Evolutionary conservation across 352 stramenopile species (phyloP).

Genomic region (Phytophthora citricola): DNA sequence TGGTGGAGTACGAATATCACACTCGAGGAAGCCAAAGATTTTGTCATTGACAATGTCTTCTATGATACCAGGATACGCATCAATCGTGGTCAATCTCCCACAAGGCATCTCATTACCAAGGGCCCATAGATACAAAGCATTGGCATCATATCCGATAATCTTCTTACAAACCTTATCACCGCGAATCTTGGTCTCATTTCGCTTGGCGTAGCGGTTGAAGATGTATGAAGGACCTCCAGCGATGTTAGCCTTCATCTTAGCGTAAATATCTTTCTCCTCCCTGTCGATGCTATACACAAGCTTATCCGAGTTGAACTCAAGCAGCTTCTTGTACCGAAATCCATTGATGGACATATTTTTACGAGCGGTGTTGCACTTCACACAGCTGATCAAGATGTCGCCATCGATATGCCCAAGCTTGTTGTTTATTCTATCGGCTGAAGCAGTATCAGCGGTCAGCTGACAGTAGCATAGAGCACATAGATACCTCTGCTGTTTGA

Average conservation of each 20-base stretch:
- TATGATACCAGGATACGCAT: no score
- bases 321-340: conserved; percentile 9
- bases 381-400: conserved; percentile 6
- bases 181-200: conserved; percentile 5
- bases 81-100: no score
- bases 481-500: no score
- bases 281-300: conserved; percentile 1
- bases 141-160: no score
- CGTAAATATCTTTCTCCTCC: conserved; percentile 11
- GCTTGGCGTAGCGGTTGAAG: conserved; percentile 3
- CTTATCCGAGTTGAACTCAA: conserved; percentile 14
- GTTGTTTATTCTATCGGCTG: neutral
- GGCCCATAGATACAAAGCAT: no score
- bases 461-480: no score
- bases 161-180: conserved; percentile 5
- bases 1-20: no score
- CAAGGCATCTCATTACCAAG: no score
- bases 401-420: conserved; percentile 1
- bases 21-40: no score
- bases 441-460: neutral
- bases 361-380: conserved; percentile 7
- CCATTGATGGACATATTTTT: conserved; percentile 1
- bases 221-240: conserved; percentile 2
- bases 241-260: conserved; percentile 17
- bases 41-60: no score